Conservation (phyloP, 2,329 filamentous ascomycete genomes). For the Penicillium concentricum region DNA sequence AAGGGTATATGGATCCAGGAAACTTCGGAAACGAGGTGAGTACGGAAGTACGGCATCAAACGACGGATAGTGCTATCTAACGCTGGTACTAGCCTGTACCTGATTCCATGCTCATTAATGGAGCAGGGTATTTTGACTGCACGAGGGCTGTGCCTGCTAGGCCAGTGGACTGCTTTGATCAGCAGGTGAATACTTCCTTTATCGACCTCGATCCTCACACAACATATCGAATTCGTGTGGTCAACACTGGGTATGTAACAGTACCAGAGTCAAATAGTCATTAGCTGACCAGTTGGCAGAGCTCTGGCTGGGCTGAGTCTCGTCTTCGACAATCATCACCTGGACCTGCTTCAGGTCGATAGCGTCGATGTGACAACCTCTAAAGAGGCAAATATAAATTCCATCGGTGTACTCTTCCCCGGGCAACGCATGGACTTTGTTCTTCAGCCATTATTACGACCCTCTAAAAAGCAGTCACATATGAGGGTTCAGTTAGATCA, state of each 20-base stretch:
- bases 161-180: conserved; percentile 45
- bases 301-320: conserved; percentile 44
- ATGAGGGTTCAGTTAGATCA: conserved; percentile 38
- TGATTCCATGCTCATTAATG: conserved; percentile 51
- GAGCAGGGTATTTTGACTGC: conserved; percentile 47
- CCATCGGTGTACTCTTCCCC: conserved; percentile 44
- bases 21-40: conserved; percentile 47
- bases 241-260: conserved; percentile 44
- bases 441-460: conserved; percentile 21
- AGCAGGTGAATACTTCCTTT: conserved; percentile 24
- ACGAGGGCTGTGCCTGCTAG: conserved; percentile 46
- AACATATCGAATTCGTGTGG: conserved; percentile 40
- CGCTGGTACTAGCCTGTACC: conserved; percentile 44
- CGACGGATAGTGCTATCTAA: not conserved
- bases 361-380: conserved; percentile 34
- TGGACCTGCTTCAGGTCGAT: conserved; percentile 44
- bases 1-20: conserved; percentile 45
- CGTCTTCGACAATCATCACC: conserved; percentile 27
- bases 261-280: not conserved
- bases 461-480: conserved; percentile 13
- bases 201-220: conserved; percentile 23
- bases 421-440: conserved; percentile 49
- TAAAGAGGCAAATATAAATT: conserved; percentile 23
- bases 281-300: conserved; percentile 22
- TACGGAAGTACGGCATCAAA: not conserved